Conservation (phyloP, 495 filamentous ascomycete species). For the Chaetomium fimeti region DNA sequence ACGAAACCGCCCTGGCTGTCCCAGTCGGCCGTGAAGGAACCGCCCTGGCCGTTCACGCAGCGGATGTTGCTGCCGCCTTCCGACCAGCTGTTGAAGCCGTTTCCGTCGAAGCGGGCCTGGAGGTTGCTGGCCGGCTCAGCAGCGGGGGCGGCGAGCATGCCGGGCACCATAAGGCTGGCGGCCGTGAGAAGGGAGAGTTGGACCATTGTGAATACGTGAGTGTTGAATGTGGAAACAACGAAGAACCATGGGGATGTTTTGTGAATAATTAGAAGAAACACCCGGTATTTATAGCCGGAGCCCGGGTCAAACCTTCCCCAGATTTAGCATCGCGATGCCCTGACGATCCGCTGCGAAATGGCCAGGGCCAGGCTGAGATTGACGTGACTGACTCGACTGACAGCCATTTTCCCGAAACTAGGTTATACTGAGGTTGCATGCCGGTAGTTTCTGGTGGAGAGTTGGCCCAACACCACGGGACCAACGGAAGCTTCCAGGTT, state of each 20-base stretch:
- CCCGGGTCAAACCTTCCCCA: neutral
- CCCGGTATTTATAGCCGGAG: neutral
- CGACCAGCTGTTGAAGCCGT: conserved; percentile 59
- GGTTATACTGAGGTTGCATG: neutral
- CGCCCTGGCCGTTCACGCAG: conserved; percentile 54
- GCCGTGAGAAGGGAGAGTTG: neutral
- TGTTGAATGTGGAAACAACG: neutral
- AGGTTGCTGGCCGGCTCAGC: neutral
- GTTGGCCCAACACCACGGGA: neutral
- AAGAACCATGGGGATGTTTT: neutral
- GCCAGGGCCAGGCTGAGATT: too few species aligned
- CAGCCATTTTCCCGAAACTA: neutral
- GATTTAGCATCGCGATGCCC: neutral
- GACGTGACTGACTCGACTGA: too few species aligned
- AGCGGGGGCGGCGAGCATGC: conserved; percentile 1
- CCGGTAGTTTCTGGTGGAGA: neutral
- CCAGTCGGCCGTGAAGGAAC: conserved; percentile 57
- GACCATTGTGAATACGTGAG: conserved; percentile 3
- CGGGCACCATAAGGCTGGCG: neutral
- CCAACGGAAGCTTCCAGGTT: neutral
- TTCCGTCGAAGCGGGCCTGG: neutral
- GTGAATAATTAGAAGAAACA: neutral
- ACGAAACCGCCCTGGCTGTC: conserved; percentile 56
- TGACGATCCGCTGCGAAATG: neutral
- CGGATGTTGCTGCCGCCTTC: conserved; percentile 53